Percentiles rank a stretch among this genome's conserved stretches.
Evolutionary conservation across 768 basidiomycete genomes (phyloP).

Genomic region (Kockovaella imperatae): DNA sequence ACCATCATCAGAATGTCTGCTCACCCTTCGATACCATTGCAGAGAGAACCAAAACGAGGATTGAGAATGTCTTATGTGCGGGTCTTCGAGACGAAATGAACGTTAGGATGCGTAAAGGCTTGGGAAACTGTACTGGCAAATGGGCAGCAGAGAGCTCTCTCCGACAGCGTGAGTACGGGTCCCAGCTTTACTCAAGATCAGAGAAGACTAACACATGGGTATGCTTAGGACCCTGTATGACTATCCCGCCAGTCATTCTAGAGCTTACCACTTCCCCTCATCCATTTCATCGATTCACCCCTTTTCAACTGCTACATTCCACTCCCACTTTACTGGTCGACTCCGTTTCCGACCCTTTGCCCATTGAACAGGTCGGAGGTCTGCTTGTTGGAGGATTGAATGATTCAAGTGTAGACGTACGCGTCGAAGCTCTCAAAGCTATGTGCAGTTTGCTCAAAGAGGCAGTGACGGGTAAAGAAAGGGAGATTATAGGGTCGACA

Average conservation of each 20-base stretch:
- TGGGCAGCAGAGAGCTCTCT: slow-evolving; percentile 28
- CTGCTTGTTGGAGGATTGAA: slow-evolving; percentile 32
- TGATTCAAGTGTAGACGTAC: slow-evolving; percentile 32
- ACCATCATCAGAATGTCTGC: slow-evolving; percentile 12
- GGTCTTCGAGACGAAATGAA: slow-evolving; percentile 37
- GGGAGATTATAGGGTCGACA: slow-evolving; percentile 21
- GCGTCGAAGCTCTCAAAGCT: slow-evolving; percentile 35
- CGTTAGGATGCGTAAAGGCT: slow-evolving; percentile 30
- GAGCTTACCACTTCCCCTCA: slow-evolving; percentile 22
- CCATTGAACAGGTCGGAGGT: slow-evolving; percentile 25
- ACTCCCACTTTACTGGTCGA: slow-evolving; percentile 33
- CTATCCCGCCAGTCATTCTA: slow-evolving; percentile 32
- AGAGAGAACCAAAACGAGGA: slow-evolving; percentile 21
- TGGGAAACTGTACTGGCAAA: slow-evolving; percentile 25
- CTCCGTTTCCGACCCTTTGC: slow-evolving; percentile 19
- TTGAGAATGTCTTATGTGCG: slow-evolving; percentile 34
- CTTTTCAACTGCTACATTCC: slow-evolving; percentile 29
- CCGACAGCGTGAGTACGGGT: slow-evolving; percentile 22
- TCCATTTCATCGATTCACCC: slow-evolving; percentile 35
- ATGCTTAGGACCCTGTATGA: slow-evolving; percentile 22
- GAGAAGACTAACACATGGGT: not conserved
- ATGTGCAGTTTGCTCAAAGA: slow-evolving; percentile 24
- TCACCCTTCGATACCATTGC: slow-evolving; percentile 32
- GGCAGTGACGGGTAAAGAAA: slow-evolving; percentile 23
- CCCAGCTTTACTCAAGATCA: not conserved